Evolutionary conservation across 148 eudicot species (phyloP).

Genomic region (Fallopia convolvulus): DNA sequence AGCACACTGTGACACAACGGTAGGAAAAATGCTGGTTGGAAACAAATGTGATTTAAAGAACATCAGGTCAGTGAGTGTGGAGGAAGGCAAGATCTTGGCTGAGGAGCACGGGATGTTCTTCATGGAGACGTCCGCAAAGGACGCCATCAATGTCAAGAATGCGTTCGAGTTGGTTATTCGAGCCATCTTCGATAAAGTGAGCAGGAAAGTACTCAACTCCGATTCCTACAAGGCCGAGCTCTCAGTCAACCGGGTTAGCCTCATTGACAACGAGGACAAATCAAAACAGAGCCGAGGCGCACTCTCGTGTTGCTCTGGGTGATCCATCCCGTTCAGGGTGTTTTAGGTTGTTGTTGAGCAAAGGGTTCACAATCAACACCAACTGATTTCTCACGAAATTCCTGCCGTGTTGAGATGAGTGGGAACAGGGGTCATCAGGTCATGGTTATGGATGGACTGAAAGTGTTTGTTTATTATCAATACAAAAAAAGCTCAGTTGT

Average conservation of each 20-base stretch:
- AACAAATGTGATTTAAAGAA: background rate
- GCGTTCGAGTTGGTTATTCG: background rate
- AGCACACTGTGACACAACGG: conserved; percentile 1
- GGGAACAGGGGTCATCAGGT: no score
- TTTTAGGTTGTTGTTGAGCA: background rate
- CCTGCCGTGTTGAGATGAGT: background rate
- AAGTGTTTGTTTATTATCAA: background rate
- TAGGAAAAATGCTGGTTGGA: background rate
- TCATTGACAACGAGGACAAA: background rate
- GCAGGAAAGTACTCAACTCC: background rate
- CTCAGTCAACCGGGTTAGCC: background rate
- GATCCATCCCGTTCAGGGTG: background rate
- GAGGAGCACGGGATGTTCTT: background rate
- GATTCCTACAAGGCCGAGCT: background rate
- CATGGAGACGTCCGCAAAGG: background rate
- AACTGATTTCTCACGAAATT: background rate
- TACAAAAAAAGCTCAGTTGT: background rate
- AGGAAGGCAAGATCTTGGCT: background rate
- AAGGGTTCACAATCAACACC: background rate
- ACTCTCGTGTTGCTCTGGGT: background rate
- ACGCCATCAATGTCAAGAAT: background rate
- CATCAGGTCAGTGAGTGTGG: background rate
- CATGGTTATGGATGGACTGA: background rate
- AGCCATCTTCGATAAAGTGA: background rate
- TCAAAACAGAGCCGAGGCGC: background rate